phyloP scores from a whole-genome alignment of 257 asterid genomes.

The Forsythia viridissima region DNA sequence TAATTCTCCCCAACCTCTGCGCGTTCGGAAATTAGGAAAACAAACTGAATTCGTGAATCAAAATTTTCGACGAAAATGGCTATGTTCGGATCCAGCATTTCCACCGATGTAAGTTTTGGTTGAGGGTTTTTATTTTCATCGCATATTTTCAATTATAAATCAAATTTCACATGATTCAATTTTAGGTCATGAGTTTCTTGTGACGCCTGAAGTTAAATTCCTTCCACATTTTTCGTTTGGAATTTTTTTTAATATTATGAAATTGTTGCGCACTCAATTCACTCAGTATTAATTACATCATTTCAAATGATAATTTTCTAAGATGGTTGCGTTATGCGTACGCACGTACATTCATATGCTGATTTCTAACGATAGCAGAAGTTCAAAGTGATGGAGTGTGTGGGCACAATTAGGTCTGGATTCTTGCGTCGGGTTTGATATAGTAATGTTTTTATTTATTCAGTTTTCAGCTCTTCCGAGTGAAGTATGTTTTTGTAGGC shows the following conservation, averaged over 20 bases:
- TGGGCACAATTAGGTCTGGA: background rate
- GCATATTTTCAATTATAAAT: slow-evolving; percentile 2
- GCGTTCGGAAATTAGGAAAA: background rate
- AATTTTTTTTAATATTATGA: too few relatives aligned
- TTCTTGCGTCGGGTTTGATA: background rate
- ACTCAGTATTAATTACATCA: background rate
- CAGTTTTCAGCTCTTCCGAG: too few relatives aligned
- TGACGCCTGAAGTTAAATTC: too few relatives aligned
- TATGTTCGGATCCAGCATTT: slow-evolving; percentile 36
- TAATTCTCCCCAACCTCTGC: background rate
- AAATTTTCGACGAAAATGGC: slow-evolving; percentile 31
- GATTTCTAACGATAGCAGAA: background rate
- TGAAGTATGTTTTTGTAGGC: background rate
- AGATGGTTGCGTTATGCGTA: too few relatives aligned
- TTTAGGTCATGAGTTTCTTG: slow-evolving; percentile 5
- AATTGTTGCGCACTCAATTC: background rate
- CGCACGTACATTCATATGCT: too few relatives aligned
- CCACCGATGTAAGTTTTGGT: slow-evolving; percentile 34
- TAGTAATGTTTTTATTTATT: background rate
- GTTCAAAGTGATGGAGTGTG: background rate
- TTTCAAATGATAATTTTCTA: background rate
- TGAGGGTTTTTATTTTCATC: background rate
- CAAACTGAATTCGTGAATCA: background rate
- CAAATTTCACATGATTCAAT: background rate
- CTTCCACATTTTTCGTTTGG: too few relatives aligned